Percentiles rank a stretch among this genome's conserved stretches.
phyloP scores from a whole-genome alignment of 306 rosid genomes.

The Rosa rugosa region DNA sequence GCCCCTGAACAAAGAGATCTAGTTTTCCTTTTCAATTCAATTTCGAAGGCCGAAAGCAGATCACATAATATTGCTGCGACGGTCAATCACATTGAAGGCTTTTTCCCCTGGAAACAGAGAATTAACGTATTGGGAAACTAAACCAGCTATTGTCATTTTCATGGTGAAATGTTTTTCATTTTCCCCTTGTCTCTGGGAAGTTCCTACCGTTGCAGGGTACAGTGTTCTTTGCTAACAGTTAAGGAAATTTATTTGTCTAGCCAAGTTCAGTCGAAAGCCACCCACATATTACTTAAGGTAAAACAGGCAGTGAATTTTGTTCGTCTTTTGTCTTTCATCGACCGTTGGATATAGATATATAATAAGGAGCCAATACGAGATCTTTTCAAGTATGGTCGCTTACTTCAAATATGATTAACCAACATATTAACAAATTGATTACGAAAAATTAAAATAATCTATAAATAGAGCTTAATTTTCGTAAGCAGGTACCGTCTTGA shows the following conservation, averaged over 20 bases:
- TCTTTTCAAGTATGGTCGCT: not conserved
- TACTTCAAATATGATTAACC: no score
- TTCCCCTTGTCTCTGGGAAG: not conserved
- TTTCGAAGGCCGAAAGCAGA: not conserved
- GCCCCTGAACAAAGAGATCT: not conserved
- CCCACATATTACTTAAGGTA: not conserved
- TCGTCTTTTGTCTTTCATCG: not conserved
- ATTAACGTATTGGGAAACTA: not conserved
- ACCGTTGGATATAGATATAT: not conserved
- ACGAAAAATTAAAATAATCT: not conserved
- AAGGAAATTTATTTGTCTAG: not conserved
- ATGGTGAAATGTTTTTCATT: conserved; percentile 3
- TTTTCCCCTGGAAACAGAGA: not conserved
- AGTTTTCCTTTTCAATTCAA: not conserved
- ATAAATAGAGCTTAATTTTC: not conserved
- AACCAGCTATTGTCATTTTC: conserved; percentile 1
- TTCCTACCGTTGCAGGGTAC: conserved; percentile 2
- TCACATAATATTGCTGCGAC: not conserved
- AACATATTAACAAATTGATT: not conserved
- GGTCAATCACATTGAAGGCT: conserved; percentile 15
- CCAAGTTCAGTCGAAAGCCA: not conserved
- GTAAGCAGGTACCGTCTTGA: not conserved
- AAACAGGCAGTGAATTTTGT: not conserved
- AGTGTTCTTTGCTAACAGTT: not conserved
- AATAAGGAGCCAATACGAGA: not conserved